These are phyloP conservation scores for Carex scoparia DNA, from an alignment of 176 grass and related monocot species.

Conservation along the genomic window DNA sequence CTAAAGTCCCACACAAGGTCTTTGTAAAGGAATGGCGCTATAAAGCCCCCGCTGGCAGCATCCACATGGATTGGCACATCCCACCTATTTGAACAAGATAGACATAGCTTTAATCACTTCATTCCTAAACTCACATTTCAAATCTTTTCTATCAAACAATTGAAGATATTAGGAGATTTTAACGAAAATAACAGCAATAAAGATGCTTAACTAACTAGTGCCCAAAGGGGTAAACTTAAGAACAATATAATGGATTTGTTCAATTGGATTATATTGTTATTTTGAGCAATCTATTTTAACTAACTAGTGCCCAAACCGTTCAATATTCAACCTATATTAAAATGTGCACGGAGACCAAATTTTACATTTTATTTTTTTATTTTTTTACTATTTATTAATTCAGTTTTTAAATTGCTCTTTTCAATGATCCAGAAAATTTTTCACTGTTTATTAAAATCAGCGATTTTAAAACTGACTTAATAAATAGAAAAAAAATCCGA, in stretches of 20 bases:
- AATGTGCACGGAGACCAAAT: too few relatives aligned
- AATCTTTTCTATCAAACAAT: neutral
- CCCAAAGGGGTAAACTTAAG: neutral
- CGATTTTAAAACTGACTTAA: too few relatives aligned
- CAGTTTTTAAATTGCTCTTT: too few relatives aligned
- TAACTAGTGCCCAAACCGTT: too few relatives aligned
- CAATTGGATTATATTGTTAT: neutral
- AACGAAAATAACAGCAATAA: neutral
- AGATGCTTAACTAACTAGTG: neutral
- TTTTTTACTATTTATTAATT: too few relatives aligned
- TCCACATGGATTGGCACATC: conserved; percentile 73
- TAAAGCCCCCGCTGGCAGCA: conserved; percentile 76
- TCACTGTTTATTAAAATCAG: too few relatives aligned
- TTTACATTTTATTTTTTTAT: too few relatives aligned
- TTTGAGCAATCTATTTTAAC: neutral
- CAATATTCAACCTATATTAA: too few relatives aligned
- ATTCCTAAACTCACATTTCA: neutral
- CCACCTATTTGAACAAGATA: conserved; percentile 41
- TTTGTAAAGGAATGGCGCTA: conserved; percentile 62
- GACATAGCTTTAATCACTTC: neutral
- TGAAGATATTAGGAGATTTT: neutral
- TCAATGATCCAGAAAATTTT: too few relatives aligned
- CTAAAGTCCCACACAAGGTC: conserved; percentile 75
- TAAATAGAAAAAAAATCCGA: too few relatives aligned
- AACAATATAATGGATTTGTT: neutral